These are phyloP conservation scores for Malassezia sp. DNA, from an alignment of 1,284 basidiomycete species.

Conservation along the genomic window DNA sequence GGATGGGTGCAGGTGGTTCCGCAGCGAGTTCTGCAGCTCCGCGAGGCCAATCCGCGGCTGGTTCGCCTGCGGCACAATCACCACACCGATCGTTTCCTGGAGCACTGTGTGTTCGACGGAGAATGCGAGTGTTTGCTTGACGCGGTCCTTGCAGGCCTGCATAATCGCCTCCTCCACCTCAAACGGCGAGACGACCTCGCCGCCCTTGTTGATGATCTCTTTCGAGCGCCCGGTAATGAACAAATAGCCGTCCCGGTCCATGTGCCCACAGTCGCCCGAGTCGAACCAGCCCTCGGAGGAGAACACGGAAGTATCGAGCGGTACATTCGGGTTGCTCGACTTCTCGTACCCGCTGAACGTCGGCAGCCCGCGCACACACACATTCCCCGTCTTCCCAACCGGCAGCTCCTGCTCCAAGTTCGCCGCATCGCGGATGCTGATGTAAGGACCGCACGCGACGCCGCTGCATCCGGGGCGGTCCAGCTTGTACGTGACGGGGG, in stretches of 20 bases:
- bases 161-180: conserved; percentile 46
- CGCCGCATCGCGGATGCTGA: conserved; percentile 44
- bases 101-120: conserved; percentile 45
- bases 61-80: conserved; percentile 43
- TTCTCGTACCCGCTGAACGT: conserved; percentile 45
- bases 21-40: conserved; percentile 45
- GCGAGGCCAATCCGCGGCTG: conserved; percentile 44
- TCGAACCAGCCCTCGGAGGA: conserved; percentile 46
- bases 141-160: conserved; percentile 41
- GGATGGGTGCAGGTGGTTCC: conserved; percentile 42
- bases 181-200: conserved; percentile 46
- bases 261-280: conserved; percentile 47
- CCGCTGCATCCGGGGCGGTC: conserved; percentile 45
- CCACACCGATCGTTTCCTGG: conserved; percentile 46
- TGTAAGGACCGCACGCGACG: conserved; percentile 43
- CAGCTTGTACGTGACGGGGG: conserved; percentile 43
- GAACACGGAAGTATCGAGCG: conserved; percentile 43
- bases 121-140: conserved; percentile 45
- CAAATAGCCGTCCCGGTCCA: conserved; percentile 46
- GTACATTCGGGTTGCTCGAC: conserved; percentile 29
- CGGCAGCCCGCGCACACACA: conserved; percentile 42
- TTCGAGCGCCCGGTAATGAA: conserved; percentile 46
- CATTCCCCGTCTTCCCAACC: conserved; percentile 40
- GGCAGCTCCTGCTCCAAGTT: conserved; percentile 40
- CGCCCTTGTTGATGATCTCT: conserved; percentile 47